Evolutionary conservation across 23 red algal species (phyloP).

Genomic region (Pyropia haitanensis): DNA sequence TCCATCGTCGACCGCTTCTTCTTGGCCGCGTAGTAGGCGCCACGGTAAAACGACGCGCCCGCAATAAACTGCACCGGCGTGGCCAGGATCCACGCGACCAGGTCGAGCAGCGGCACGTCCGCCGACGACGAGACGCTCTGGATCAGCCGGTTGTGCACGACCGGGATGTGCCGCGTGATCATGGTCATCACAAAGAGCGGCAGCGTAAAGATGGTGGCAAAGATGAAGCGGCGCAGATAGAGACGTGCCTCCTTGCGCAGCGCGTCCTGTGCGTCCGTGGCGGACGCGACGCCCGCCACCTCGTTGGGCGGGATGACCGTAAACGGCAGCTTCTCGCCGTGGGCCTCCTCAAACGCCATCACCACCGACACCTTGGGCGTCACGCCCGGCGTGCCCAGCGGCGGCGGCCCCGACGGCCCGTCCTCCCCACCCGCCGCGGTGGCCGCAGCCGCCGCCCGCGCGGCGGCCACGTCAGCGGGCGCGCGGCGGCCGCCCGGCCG

Average conservation of each 20-base stretch:
- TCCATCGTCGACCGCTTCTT: conserved; percentile 37
- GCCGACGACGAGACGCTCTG: background rate
- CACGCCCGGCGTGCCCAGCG: no score
- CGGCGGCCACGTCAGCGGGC: no score
- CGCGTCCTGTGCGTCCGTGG: background rate
- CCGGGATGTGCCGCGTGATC: background rate
- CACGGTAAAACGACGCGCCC: conserved; percentile 37
- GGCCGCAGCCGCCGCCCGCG: no score
- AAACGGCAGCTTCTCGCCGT: no score
- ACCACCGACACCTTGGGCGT: no score
- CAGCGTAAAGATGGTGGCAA: conserved; percentile 30
- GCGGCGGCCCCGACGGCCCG: no score
- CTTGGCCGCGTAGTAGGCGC: conserved; percentile 37
- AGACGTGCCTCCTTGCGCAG: background rate
- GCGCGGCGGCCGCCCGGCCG: no score
- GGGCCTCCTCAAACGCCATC: no score
- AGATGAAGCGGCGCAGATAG: conserved; percentile 8
- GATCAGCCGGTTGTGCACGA: background rate
- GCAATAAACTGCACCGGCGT: conserved; percentile 29
- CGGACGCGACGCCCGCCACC: background rate
- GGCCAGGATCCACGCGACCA: conserved; percentile 15
- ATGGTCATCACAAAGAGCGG: conserved; percentile 19
- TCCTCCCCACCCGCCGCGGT: no score
- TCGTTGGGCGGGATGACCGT: no score
- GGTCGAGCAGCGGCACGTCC: background rate